A percentile compares a stretch with the other conserved stretches of the same genome.
phyloP scores from a whole-genome alignment of 768 basidiomycete genomes.

The Psilocybe subaeruginosa region DNA sequence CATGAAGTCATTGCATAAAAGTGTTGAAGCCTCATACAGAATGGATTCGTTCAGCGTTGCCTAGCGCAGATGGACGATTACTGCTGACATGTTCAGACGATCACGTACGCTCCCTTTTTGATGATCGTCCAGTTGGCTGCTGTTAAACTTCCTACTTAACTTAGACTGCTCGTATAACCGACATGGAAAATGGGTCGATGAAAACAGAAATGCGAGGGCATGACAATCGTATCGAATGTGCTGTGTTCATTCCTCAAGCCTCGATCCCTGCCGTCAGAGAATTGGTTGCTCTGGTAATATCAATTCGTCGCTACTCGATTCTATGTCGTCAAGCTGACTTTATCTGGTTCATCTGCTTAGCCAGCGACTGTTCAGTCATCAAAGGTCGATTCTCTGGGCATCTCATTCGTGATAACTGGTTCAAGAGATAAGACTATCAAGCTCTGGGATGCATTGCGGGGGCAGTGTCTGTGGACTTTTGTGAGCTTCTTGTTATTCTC shows the following conservation, averaged over 20 bases:
- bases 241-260: slow-evolving; percentile 77
- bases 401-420: slow-evolving; percentile 73
- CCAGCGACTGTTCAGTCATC: slow-evolving; percentile 26
- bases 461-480: slow-evolving; percentile 79
- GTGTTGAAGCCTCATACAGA: slow-evolving; percentile 59
- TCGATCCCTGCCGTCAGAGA: slow-evolving; percentile 79
- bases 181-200: slow-evolving; percentile 58
- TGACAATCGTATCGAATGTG: slow-evolving; percentile 83
- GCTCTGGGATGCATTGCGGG: slow-evolving; percentile 85
- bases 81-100: slow-evolving; percentile 86
- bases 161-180: slow-evolving; percentile 27
- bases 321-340: background rate
- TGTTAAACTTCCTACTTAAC: background rate
- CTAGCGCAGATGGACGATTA: slow-evolving; percentile 72
- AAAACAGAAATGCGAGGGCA: slow-evolving; percentile 88
- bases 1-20: slow-evolving; percentile 67
- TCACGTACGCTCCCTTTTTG: slow-evolving; percentile 55
- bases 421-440: slow-evolving; percentile 92
- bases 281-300: slow-evolving; percentile 66
- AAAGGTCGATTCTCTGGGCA: slow-evolving; percentile 32
- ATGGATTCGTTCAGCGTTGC: slow-evolving; percentile 78
- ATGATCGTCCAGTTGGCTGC: background rate
- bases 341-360: slow-evolving; percentile 10
- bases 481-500: slow-evolving; percentile 40
- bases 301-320: background rate